phyloP scores from a whole-genome alignment of 2,329 filamentous ascomycete genomes.

The Exutisphaerella laricina region DNA sequence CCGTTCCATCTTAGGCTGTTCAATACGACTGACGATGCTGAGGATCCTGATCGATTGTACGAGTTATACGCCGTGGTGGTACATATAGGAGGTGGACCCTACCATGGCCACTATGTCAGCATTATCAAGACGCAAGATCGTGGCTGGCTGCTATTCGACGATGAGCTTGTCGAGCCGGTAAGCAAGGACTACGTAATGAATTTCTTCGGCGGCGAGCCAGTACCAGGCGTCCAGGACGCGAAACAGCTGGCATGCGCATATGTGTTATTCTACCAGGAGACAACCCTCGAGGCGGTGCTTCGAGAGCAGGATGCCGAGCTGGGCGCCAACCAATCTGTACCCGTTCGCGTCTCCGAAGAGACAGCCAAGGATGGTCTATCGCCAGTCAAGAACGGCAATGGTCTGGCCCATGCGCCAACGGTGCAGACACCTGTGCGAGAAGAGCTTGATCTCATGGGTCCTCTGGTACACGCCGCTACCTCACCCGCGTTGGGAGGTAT shows the following conservation, averaged over 20 bases:
- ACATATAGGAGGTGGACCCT: slow-evolving; percentile 93
- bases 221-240: slow-evolving; percentile 46
- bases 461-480: slow-evolving; percentile 57
- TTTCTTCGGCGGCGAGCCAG: slow-evolving; percentile 82
- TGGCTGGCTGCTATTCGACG: slow-evolving; percentile 94
- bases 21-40: slow-evolving; percentile 93
- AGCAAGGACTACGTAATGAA: slow-evolving; percentile 94
- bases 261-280: slow-evolving; percentile 97
- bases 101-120: slow-evolving; percentile 95
- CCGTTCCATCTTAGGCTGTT: slow-evolving; percentile 95
- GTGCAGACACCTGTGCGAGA: slow-evolving; percentile 39
- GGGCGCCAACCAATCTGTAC: slow-evolving; percentile 40
- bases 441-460: slow-evolving; percentile 48
- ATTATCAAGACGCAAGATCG: slow-evolving; percentile 96
- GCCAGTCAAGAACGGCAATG: slow-evolving; percentile 23
- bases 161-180: slow-evolving; percentile 97
- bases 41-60: slow-evolving; percentile 88
- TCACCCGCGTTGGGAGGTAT: slow-evolving; percentile 2
- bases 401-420: slow-evolving; percentile 31
- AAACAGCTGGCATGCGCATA: slow-evolving; percentile 78
- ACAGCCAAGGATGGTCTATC: slow-evolving; percentile 20
- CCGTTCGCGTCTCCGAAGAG: slow-evolving; percentile 35
- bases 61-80: slow-evolving; percentile 96
- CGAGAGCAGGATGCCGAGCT: slow-evolving; percentile 82
- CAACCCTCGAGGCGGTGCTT: slow-evolving; percentile 59